phyloP scores from a whole-genome alignment of 2,329 filamentous ascomycete genomes.

The Monilinia fructicola region DNA sequence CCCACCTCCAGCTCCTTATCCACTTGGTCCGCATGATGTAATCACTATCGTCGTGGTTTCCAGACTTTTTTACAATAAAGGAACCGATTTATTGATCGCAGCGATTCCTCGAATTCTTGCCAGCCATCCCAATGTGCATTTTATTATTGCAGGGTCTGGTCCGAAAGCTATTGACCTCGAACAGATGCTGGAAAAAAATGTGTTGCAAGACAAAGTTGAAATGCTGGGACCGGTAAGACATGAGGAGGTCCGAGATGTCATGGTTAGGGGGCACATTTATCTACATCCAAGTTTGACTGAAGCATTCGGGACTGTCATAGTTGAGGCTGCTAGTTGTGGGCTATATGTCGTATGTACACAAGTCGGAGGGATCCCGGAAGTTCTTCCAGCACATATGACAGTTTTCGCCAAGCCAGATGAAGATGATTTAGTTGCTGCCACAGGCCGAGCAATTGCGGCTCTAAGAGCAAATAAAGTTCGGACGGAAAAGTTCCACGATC shows the following conservation, averaged over 20 bases:
- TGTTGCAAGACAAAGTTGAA: conserved; percentile 89
- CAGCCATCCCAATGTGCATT: conserved; percentile 86
- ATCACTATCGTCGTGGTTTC: conserved; percentile 98
- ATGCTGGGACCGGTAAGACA: conserved; percentile 90
- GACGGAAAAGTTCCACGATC: conserved; percentile 92
- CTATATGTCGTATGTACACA: conserved; percentile 96
- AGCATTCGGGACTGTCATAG: conserved; percentile 96
- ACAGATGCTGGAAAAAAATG: conserved; percentile 95
- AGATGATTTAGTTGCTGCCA: conserved; percentile 87
- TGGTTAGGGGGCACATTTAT: conserved; percentile 96
- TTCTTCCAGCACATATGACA: conserved; percentile 94
- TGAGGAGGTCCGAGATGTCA: conserved; percentile 95
- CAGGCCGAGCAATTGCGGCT: conserved; percentile 82
- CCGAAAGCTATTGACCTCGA: conserved; percentile 97
- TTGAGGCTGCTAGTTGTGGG: conserved; percentile 93
- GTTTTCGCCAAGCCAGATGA: conserved; percentile 96
- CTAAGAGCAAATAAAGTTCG: conserved; percentile 83
- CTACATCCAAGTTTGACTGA: conserved; percentile 93
- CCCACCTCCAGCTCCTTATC: conserved; percentile 54
- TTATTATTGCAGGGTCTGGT: conserved; percentile 93
- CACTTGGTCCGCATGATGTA: conserved; percentile 76
- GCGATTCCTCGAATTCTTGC: conserved; percentile 91
- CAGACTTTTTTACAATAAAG: conserved; percentile 97
- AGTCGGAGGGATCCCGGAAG: conserved; percentile 95
- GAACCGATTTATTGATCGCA: conserved; percentile 93